A percentile compares a stretch with the other conserved stretches of the same genome.
Conservation (phyloP, 2,329 filamentous ascomycete species). For the Cryphonectria nitschkei region DNA sequence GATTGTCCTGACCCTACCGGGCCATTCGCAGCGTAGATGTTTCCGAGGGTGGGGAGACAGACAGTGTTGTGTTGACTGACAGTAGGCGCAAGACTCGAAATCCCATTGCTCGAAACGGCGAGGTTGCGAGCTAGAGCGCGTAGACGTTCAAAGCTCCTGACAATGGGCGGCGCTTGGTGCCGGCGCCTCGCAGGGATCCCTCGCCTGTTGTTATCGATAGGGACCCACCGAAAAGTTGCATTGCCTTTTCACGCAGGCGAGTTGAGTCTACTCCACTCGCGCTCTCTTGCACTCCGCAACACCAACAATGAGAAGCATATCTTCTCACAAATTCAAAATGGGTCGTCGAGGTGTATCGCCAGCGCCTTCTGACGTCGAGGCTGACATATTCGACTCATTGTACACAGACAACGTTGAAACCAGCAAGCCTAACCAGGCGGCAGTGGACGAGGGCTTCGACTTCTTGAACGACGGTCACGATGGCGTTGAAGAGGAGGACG, state of each 20-base stretch:
- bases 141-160: conserved; percentile 7
- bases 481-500: conserved; percentile 59
- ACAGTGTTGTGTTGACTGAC: not conserved
- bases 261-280: not conserved
- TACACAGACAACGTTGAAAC: conserved; percentile 62
- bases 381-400: conserved; percentile 83
- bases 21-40: conserved; percentile 9
- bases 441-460: conserved; percentile 46
- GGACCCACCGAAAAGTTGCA: conserved; percentile 16
- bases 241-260: not conserved
- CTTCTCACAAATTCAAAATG: conserved; percentile 54
- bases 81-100: not conserved
- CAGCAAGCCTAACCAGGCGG: conserved; percentile 41
- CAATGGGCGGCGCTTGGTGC: not conserved
- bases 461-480: conserved; percentile 54
- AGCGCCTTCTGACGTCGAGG: conserved; percentile 82
- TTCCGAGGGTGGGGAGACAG: not conserved
- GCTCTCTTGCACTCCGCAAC: conserved; percentile 19
- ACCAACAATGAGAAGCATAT: not conserved
- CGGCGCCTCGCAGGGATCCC: conserved; percentile 2
- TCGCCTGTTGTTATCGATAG: conserved; percentile 11
- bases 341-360: conserved; percentile 76
- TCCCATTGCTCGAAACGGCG: not conserved
- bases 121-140: conserved; percentile 11
- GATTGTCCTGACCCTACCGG: conserved; percentile 13